Conservation (phyloP, 805 yeast genomes). For the Candida montana region DNA sequence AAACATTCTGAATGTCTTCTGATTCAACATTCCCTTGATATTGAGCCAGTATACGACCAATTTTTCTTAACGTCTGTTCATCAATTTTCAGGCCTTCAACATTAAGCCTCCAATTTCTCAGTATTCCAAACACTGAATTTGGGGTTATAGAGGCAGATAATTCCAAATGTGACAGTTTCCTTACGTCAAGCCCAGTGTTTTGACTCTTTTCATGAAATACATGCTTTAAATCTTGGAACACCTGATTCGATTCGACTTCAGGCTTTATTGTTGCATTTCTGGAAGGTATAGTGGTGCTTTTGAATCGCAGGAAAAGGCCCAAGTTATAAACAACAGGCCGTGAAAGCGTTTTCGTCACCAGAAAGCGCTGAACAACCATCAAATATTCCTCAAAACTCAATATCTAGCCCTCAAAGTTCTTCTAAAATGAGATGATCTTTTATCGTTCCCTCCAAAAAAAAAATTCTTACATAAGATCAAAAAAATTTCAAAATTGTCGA, state of each 20-base stretch:
- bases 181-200: too few relatives aligned
- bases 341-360: neutral
- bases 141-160: neutral
- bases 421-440: neutral
- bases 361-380: neutral
- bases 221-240: neutral
- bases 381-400: too few relatives aligned
- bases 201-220: neutral
- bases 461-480: neutral
- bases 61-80: neutral
- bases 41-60: neutral
- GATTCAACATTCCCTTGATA: neutral
- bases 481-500: neutral
- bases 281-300: neutral
- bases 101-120: neutral
- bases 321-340: neutral
- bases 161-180: neutral
- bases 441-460: too few relatives aligned
- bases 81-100: neutral
- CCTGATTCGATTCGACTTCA: neutral
- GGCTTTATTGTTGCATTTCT: conserved; percentile 1
- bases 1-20: neutral
- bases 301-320: neutral
- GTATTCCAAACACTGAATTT: neutral
- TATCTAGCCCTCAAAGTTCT: too few relatives aligned